phyloP scores from a whole-genome alignment of 441 rosid genomes.

The Populus hybrid region DNA sequence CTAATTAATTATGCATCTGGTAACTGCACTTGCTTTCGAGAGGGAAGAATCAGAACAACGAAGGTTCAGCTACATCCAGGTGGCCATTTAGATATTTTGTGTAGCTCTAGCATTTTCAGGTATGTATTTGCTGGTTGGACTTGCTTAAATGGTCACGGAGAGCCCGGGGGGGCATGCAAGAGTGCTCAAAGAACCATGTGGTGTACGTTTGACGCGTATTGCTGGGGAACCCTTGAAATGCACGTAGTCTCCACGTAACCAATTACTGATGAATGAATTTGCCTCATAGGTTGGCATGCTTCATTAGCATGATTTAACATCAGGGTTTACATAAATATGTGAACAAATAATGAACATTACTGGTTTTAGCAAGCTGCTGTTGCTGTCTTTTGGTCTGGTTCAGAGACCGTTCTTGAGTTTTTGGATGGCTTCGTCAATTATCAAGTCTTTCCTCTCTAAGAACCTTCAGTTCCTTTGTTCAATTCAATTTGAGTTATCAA shows the following conservation, averaged over 20 bases:
- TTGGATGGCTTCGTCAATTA: neutral
- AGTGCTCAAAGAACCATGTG: neutral
- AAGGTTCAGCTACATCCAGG: neutral
- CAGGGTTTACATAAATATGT: too few species aligned
- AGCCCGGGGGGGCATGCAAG: neutral
- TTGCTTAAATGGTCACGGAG: neutral
- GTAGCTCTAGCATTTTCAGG: neutral
- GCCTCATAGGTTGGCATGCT: too few species aligned
- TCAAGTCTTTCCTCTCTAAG: neutral
- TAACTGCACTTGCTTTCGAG: neutral
- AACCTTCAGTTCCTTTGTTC: neutral
- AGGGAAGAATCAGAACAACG: neutral
- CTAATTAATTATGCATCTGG: slow-evolving; percentile 9
- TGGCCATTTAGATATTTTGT: neutral
- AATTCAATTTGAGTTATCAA: neutral
- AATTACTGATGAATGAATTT: neutral
- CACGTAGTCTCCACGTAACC: neutral
- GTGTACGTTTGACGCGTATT: neutral
- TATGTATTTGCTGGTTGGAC: neutral
- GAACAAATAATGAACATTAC: neutral
- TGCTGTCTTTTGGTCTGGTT: too few species aligned
- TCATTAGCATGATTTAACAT: too few species aligned
- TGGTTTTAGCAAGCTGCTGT: too few species aligned
- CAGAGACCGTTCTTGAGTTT: neutral
- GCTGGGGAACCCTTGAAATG: too few species aligned